phyloP scores from a whole-genome alignment of 352 stramenopile species.

The Globisporangium nunn region DNA sequence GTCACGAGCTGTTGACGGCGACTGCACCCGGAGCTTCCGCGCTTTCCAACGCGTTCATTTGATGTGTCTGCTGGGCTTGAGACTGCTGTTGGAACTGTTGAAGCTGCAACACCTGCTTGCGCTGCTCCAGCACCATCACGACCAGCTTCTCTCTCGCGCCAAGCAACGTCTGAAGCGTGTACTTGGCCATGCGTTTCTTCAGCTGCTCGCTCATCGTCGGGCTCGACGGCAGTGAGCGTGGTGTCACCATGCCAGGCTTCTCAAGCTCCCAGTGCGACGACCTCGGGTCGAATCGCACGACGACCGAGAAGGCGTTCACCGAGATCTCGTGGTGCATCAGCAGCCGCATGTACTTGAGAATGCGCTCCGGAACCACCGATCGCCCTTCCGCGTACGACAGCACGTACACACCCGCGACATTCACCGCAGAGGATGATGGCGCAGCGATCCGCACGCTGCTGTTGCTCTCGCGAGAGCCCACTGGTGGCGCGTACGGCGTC shows the following conservation, averaged over 20 bases:
- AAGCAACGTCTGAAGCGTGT: conserved; percentile 63
- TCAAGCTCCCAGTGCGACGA: conserved; percentile 70
- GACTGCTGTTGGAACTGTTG: conserved; percentile 8
- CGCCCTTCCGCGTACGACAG: conserved; percentile 70
- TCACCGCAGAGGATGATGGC: conserved; percentile 10
- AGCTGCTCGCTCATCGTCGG: conserved; percentile 63
- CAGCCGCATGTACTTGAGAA: conserved; percentile 83
- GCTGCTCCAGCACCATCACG: conserved; percentile 33
- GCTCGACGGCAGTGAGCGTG: conserved; percentile 61
- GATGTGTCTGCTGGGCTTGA: neutral
- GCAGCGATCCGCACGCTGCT: conserved; percentile 8
- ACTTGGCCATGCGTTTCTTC: conserved; percentile 69
- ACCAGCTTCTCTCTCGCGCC: conserved; percentile 55
- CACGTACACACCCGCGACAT: conserved; percentile 52
- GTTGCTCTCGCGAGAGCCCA: conserved; percentile 2
- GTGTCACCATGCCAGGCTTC: conserved; percentile 77
- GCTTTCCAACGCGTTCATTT: neutral
- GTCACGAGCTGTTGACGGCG: conserved; percentile 10
- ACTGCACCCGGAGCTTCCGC: conserved; percentile 1
- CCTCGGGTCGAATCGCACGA: conserved; percentile 63
- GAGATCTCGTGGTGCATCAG: conserved; percentile 82
- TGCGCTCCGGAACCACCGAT: conserved; percentile 65
- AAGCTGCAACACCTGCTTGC: conserved; percentile 18
- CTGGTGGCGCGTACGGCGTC: conserved; percentile 44
- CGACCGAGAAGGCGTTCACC: conserved; percentile 79